Conservation (phyloP, 345 rosid species). For the Pistacia vera region DNA sequence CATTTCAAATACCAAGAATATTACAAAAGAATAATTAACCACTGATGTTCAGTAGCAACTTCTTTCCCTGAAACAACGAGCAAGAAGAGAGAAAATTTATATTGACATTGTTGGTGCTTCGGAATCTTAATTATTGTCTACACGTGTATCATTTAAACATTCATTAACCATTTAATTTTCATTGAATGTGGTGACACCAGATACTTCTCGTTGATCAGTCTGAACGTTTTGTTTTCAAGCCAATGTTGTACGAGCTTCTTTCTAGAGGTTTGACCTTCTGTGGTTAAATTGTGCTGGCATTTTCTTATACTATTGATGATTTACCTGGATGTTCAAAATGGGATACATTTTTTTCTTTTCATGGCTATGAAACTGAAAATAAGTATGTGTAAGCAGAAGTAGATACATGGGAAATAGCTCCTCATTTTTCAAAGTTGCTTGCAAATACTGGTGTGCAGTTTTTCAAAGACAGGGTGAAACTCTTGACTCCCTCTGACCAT, state of each 20-base stretch:
- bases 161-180: background rate
- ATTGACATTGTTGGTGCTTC: background rate
- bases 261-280: constrained; percentile 67
- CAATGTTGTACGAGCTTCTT: constrained; percentile 91
- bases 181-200: constrained; percentile 42
- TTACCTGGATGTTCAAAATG: background rate
- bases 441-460: constrained; percentile 71
- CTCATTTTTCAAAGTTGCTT: constrained; percentile 85
- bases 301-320: constrained; percentile 10
- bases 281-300: background rate
- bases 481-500: constrained; percentile 65
- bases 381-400: constrained; percentile 59
- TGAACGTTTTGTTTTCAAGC: constrained; percentile 93
- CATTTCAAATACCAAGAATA: too few relatives aligned
- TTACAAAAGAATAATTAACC: too few relatives aligned
- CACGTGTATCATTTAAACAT: too few relatives aligned
- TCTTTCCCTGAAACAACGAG: too few relatives aligned
- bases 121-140: background rate
- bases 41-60: too few relatives aligned
- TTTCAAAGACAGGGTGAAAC: constrained; percentile 79
- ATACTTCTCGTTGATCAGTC: constrained; percentile 93
- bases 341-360: background rate
- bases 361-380: background rate
- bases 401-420: constrained; percentile 98
- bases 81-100: too few relatives aligned